Conservation (phyloP, 169 alveolate species). For the Pseudocohnilembus persalinus region DNA sequence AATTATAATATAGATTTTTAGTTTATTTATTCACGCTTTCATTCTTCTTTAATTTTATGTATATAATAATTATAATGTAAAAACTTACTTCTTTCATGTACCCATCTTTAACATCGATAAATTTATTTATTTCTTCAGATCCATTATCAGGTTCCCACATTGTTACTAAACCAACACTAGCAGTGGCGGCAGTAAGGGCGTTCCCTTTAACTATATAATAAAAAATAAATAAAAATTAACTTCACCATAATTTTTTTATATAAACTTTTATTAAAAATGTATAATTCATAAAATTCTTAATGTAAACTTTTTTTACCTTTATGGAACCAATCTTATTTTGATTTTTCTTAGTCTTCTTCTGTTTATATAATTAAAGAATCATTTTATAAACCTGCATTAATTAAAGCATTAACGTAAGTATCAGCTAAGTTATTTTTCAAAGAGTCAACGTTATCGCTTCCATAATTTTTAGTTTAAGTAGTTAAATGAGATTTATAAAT, state of each 20-base stretch:
- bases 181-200: constrained; percentile 95
- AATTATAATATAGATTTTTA: not conserved
- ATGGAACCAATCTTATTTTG: constrained; percentile 88
- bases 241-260: too few relatives aligned
- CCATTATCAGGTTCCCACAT: constrained; percentile 99
- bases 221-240: too few relatives aligned
- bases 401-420: constrained; percentile 97
- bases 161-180: constrained; percentile 94
- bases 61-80: not conserved
- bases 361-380: constrained; percentile 87
- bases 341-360: constrained; percentile 40
- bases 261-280: not conserved
- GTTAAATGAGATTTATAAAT: constrained; percentile 92
- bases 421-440: constrained; percentile 96
- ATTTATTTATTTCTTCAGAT: constrained; percentile 80
- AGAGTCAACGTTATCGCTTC: constrained; percentile 80
- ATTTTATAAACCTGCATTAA: constrained; percentile 97
- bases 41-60: not conserved
- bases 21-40: not conserved
- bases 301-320: constrained; percentile 40
- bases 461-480: constrained; percentile 62
- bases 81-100: constrained; percentile 87
- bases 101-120: constrained; percentile 58
- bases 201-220: constrained; percentile 86
- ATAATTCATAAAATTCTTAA: too few relatives aligned